Percentiles rank a stretch among this genome's conserved stretches.
These are phyloP conservation scores for Peronospora destructor DNA, from an alignment of 352 stramenopile genomes.

Conservation along the genomic window DNA sequence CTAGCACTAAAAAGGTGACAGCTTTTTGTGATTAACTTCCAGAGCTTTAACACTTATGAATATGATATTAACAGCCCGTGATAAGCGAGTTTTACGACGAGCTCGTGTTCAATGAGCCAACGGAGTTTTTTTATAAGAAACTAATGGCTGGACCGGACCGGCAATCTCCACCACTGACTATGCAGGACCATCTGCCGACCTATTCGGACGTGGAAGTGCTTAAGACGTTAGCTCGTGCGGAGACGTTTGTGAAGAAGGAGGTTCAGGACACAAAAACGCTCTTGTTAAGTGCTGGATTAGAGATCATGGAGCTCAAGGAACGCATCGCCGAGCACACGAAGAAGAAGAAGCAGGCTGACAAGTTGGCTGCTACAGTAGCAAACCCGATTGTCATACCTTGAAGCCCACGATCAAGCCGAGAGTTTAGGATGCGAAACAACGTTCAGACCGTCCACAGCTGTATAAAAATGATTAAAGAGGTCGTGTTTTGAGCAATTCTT, in stretches of 20 bases:
- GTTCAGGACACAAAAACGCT: constrained; percentile 65
- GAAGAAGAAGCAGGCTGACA: constrained; percentile 66
- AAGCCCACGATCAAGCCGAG: not conserved
- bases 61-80: constrained; percentile 66
- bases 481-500: not conserved
- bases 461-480: not conserved
- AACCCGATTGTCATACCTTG: not conserved
- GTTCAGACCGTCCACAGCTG: not conserved
- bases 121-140: constrained; percentile 92
- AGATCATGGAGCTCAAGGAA: constrained; percentile 70
- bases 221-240: constrained; percentile 72
- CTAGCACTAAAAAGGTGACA: constrained; percentile 85
- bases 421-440: not conserved
- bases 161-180: constrained; percentile 48
- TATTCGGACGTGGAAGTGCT: constrained; percentile 89
- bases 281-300: constrained; percentile 54
- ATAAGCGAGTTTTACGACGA: constrained; percentile 96
- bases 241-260: constrained; percentile 76
- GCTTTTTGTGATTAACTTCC: constrained; percentile 1
- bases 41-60: not conserved
- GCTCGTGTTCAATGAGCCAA: constrained; percentile 96
- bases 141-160: constrained; percentile 72
- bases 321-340: constrained; percentile 70
- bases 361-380: constrained; percentile 26
- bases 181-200: constrained; percentile 78